phyloP scores from a whole-genome alignment of 352 stramenopile species.

The Globisporangium spiculum region DNA sequence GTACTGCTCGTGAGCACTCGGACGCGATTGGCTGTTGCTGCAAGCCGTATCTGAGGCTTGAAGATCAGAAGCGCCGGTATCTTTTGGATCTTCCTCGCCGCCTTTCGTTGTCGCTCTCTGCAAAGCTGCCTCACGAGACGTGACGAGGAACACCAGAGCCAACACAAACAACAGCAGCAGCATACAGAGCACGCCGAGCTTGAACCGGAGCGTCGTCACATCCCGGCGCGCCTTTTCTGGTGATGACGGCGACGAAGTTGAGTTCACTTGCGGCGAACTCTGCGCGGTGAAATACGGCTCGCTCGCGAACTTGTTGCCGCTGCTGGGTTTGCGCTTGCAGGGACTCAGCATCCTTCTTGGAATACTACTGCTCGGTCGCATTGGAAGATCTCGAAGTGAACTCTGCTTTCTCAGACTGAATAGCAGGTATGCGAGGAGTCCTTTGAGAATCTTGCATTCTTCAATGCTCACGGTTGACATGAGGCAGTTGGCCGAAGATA shows the following conservation, averaged over 20 bases:
- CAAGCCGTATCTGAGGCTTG: not conserved
- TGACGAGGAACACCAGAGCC: not conserved
- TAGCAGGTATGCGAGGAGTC: not conserved
- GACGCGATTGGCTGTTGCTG: not conserved
- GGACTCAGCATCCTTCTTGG: not conserved
- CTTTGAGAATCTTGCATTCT: not conserved
- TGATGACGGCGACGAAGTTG: not conserved
- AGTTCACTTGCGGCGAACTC: not conserved
- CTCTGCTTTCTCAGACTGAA: too few species aligned
- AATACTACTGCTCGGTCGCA: not conserved
- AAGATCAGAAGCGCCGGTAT: not conserved
- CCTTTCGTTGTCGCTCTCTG: not conserved
- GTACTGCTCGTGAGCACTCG: not conserved
- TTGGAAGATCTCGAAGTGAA: not conserved
- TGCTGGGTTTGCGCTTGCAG: not conserved
- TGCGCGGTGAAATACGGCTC: not conserved
- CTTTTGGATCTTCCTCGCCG: not conserved
- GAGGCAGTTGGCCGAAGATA: not conserved
- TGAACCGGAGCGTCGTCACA: not conserved
- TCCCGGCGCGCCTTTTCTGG: not conserved
- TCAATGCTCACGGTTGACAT: not conserved
- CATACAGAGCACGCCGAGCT: not conserved
- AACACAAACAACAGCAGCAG: not conserved
- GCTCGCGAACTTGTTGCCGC: not conserved
- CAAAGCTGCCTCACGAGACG: not conserved